phyloP scores from a whole-genome alignment of 2,329 filamentous ascomycete genomes.

The Fragosphaeria purpurea region DNA sequence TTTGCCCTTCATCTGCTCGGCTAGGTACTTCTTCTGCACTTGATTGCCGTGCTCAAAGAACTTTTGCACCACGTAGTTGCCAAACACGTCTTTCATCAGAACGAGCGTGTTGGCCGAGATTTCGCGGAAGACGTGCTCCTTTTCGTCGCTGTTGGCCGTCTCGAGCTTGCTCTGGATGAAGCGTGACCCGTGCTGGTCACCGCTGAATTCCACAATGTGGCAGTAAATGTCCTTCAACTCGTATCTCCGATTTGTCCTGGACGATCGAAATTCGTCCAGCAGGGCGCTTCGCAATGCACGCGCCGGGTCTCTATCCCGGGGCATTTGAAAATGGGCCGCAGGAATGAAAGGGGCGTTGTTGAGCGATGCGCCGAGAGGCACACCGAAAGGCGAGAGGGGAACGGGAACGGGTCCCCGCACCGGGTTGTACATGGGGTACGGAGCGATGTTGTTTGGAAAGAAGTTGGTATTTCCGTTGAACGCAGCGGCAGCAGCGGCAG shows the following conservation, averaged over 20 bases:
- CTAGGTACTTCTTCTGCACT: constrained; percentile 79
- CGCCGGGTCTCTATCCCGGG: constrained; percentile 6
- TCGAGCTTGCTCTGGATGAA: constrained; percentile 93
- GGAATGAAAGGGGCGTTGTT: constrained; percentile 18
- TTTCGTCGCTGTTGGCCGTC: constrained; percentile 89
- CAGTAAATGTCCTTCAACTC: constrained; percentile 84
- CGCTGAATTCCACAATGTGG: constrained; percentile 87
- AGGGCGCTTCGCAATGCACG: constrained; percentile 51
- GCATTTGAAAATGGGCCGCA: constrained; percentile 23
- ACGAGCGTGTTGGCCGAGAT: constrained; percentile 76
- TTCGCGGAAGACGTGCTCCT: constrained; percentile 80
- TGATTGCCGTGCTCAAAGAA: constrained; percentile 95
- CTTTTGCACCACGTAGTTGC: constrained; percentile 97
- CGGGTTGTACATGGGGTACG: constrained; percentile 25
- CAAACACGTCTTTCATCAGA: constrained; percentile 92
- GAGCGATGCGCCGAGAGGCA: no score
- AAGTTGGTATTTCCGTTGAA: neutral
- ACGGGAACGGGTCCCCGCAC: constrained; percentile 12
- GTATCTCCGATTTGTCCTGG: constrained; percentile 60
- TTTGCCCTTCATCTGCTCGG: constrained; percentile 78
- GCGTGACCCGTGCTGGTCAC: constrained; percentile 88
- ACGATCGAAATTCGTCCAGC: constrained; percentile 67
- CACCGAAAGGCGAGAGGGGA: constrained; percentile 7
- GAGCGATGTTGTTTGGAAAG: neutral
- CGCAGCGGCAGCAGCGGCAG: neutral